These are phyloP conservation scores for Desmodesmus armatus DNA, from an alignment of 139 green algal species.

Conservation along the genomic window DNA sequence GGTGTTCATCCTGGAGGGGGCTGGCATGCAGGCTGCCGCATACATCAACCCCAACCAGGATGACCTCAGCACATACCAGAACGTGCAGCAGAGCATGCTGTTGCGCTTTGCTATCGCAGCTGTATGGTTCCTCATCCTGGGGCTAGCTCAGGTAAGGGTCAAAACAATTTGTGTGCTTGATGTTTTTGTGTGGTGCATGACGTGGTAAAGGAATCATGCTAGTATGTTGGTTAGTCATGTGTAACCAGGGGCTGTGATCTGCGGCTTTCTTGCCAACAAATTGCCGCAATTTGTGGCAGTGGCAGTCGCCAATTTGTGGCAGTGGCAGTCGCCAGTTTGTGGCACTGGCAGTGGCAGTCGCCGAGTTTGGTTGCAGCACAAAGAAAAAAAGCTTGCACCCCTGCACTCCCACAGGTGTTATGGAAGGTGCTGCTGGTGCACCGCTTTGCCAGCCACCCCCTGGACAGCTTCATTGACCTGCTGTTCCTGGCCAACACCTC, in stretches of 20 bases:
- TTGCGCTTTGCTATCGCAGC: conserved; percentile 60
- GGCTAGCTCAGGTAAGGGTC: conserved; percentile 49
- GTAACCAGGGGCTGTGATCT: too few species aligned
- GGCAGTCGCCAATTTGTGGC: too few species aligned
- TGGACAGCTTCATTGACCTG: conserved; percentile 73
- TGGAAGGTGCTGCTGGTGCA: conserved; percentile 51
- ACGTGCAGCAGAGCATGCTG: conserved; percentile 57
- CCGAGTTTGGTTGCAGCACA: neutral
- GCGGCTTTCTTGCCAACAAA: too few species aligned
- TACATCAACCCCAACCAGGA: conserved; percentile 55
- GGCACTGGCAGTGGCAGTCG: too few species aligned
- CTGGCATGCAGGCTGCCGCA: conserved; percentile 48
- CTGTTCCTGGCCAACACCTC: conserved; percentile 78
- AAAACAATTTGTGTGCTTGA: too few species aligned
- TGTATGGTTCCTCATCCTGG: conserved; percentile 56
- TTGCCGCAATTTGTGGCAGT: too few species aligned
- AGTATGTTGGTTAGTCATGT: too few species aligned
- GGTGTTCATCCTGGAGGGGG: conserved; percentile 60
- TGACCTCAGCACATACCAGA: conserved; percentile 50
- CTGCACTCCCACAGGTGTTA: conserved; percentile 46
- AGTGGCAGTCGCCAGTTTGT: too few species aligned
- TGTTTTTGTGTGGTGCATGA: too few species aligned
- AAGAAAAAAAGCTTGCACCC: neutral
- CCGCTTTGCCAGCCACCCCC: conserved; percentile 61
- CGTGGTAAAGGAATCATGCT: too few species aligned